These are phyloP conservation scores for Fusarium succisae DNA, from an alignment of 2,329 filamentous ascomycete genomes.

Conservation along the genomic window DNA sequence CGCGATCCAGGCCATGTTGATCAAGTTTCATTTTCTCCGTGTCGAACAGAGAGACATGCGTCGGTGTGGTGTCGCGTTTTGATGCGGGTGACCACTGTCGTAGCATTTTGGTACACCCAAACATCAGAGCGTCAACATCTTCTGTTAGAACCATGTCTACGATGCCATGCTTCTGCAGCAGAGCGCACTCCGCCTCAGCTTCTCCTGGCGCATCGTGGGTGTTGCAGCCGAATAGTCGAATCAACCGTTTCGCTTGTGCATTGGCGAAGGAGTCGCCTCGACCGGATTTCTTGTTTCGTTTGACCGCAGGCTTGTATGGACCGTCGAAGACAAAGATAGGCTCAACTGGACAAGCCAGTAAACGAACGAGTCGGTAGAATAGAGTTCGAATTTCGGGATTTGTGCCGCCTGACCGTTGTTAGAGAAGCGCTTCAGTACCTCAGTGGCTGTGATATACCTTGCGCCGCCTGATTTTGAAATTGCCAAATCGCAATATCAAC, in stretches of 20 bases:
- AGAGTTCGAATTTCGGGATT: constrained; percentile 92
- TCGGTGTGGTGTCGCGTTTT: constrained; percentile 73
- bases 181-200: constrained; percentile 93
- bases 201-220: constrained; percentile 91
- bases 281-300: constrained; percentile 81
- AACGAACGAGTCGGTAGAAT: constrained; percentile 86
- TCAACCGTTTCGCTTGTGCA: constrained; percentile 82
- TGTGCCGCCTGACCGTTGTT: constrained; percentile 68
- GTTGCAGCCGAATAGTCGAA: constrained; percentile 85
- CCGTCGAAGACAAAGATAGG: constrained; percentile 93
- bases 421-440: background rate
- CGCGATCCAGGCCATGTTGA: constrained; percentile 73
- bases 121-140: constrained; percentile 98
- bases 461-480: constrained; percentile 87
- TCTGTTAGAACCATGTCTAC: constrained; percentile 96
- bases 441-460: constrained; percentile 57
- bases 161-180: constrained; percentile 81
- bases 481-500: constrained; percentile 98
- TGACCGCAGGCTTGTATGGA: constrained; percentile 84
- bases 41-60: constrained; percentile 87
- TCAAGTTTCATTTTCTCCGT: constrained; percentile 61
- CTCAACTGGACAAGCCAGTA: constrained; percentile 80
- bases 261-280: constrained; percentile 73
- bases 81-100: constrained; percentile 85
- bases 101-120: constrained; percentile 82